A percentile compares a stretch with the other conserved stretches of the same genome.
phyloP scores from a whole-genome alignment of 768 basidiomycete genomes.

The Gymnopilus junonius region DNA sequence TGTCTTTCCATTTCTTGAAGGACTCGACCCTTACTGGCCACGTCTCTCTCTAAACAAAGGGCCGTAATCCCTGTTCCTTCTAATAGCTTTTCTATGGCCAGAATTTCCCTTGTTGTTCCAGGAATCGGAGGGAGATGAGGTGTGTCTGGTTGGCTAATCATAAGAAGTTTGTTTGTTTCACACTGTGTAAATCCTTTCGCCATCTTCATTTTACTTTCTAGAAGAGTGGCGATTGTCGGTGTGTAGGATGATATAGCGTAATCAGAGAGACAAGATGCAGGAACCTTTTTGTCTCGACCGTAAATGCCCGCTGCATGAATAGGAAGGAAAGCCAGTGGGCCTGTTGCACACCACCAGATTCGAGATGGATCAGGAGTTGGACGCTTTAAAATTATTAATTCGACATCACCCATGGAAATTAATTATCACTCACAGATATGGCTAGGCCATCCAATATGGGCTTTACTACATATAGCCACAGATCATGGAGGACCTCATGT shows the following conservation, averaged over 20 bases:
- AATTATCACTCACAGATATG: conserved; percentile 21
- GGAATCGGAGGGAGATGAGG: conserved; percentile 10
- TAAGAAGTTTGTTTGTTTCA: conserved; percentile 1
- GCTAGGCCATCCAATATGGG: conserved; percentile 2
- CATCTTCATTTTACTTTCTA: neutral
- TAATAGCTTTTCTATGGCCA: neutral
- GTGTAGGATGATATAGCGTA: conserved; percentile 20
- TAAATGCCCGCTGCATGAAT: conserved; percentile 20
- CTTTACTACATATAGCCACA: conserved; percentile 24
- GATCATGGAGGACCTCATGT: neutral
- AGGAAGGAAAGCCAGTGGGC: no score
- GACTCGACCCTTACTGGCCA: conserved; percentile 19
- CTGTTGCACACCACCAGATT: no score
- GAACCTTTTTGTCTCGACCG: neutral
- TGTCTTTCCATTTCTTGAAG: conserved; percentile 15
- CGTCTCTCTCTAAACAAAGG: conserved; percentile 20
- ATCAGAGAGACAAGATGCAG: conserved; percentile 2
- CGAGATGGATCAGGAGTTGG: no score
- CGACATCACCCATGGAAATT: conserved; percentile 31
- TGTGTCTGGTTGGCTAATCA: conserved; percentile 13
- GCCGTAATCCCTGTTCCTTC: conserved; percentile 10
- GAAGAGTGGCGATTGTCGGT: conserved; percentile 10
- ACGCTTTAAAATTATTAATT: no score
- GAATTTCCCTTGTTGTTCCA: conserved; percentile 8
- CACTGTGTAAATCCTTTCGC: neutral